Percentiles rank a stretch among this genome's conserved stretches.
Conservation (phyloP, 2,329 filamentous ascomycete genomes). For the Pyricularia grisea region DNA sequence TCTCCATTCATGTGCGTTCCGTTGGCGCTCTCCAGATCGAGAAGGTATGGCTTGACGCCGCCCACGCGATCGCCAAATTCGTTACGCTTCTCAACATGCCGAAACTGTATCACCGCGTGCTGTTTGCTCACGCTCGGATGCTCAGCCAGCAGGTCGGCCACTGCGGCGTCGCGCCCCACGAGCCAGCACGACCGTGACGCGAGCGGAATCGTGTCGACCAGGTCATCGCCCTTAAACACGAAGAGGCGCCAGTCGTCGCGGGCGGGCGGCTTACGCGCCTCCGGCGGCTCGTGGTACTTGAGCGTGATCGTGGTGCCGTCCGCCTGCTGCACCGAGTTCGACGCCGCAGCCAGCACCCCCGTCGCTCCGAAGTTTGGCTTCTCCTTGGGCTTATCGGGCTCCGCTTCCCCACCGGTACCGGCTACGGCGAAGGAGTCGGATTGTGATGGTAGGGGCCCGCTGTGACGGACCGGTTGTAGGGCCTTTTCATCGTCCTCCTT, state of each 20-base stretch:
- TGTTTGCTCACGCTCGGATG: conserved; percentile 93
- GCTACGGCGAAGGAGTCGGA: conserved; percentile 47
- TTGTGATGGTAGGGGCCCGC: conserved; percentile 50
- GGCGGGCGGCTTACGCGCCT: conserved; percentile 77
- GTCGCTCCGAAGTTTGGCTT: conserved; percentile 80
- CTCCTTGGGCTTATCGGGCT: conserved; percentile 54
- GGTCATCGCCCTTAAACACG: conserved; percentile 76
- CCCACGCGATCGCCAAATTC: conserved; percentile 80
- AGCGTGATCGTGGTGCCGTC: conserved; percentile 69
- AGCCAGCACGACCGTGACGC: conserved; percentile 79
- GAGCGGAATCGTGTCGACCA: conserved; percentile 75
- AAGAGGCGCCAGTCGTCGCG: conserved; percentile 82
- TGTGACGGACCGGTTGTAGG: conserved; percentile 17
- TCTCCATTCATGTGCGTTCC: conserved; percentile 78
- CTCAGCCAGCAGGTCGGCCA: conserved; percentile 77
- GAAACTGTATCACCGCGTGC: conserved; percentile 91
- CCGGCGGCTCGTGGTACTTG: conserved; percentile 92
- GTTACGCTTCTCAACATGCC: conserved; percentile 71
- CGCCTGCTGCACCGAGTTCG: conserved; percentile 65
- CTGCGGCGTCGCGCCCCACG: conserved; percentile 67
- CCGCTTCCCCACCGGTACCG: conserved; percentile 20
- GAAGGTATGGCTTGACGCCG: conserved; percentile 75
- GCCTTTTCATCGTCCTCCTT: background rate
- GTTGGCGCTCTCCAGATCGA: conserved; percentile 90
- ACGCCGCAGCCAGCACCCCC: conserved; percentile 76